Conservation (phyloP, 1,139 yeast species). For the Kluyveromyces sp. region DNA sequence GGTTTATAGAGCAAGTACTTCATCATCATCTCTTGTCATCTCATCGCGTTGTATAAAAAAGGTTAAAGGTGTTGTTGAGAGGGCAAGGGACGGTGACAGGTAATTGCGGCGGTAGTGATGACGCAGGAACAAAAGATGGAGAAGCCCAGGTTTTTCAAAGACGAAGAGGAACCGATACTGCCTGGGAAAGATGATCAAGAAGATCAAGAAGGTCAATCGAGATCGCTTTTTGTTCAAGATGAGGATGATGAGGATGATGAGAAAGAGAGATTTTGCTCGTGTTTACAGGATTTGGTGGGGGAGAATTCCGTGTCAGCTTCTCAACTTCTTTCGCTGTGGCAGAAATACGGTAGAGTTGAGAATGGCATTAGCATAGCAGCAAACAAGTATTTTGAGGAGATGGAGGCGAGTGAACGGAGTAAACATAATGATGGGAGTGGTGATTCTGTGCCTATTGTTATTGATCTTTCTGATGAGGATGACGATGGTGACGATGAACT, state of each 20-base stretch:
- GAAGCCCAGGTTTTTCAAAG: background rate
- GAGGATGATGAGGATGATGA: background rate
- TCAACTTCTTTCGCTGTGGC: conserved; percentile 3
- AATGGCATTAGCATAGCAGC: conserved; percentile 16
- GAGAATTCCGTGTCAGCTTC: background rate
- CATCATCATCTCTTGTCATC: too few species aligned
- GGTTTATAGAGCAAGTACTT: too few species aligned
- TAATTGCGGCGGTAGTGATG: background rate
- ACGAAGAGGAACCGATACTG: background rate
- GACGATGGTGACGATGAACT: background rate
- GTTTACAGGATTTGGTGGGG: background rate
- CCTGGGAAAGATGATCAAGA: background rate
- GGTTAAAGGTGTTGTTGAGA: too few species aligned
- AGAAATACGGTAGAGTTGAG: conserved; percentile 8
- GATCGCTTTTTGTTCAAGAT: conserved; percentile 1
- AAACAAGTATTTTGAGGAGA: conserved; percentile 5
- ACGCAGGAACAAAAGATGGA: background rate
- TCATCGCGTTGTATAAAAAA: too few species aligned
- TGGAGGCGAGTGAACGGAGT: background rate
- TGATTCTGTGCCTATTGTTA: background rate
- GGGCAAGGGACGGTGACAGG: too few species aligned
- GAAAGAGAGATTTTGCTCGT: background rate
- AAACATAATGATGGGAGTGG: conserved; percentile 1
- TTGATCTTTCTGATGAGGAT: conserved; percentile 1
- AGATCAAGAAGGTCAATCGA: background rate